Percentiles rank a stretch among this genome's conserved stretches.
phyloP scores from a whole-genome alignment of 805 yeast genomes.

The Ogataea glucozyma region DNA sequence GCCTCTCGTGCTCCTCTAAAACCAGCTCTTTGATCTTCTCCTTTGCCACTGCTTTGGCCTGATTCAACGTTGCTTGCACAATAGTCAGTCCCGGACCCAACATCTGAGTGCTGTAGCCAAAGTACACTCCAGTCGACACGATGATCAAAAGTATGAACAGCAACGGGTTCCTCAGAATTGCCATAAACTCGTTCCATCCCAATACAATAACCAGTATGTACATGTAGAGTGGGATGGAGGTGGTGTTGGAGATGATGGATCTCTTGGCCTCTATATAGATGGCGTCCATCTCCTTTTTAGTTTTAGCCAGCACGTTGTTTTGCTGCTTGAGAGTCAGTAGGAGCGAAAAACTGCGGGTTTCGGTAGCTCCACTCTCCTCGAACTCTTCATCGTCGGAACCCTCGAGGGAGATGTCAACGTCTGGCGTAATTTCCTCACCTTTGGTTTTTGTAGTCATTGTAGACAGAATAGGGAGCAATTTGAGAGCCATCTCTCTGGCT shows the following conservation, averaged over 20 bases:
- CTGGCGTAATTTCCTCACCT: constrained; percentile 62
- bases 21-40: constrained; percentile 59
- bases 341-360: constrained; percentile 48
- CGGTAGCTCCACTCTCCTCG: constrained; percentile 43
- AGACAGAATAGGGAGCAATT: constrained; percentile 59
- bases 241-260: constrained; percentile 71
- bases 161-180: constrained; percentile 83
- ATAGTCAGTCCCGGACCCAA: constrained; percentile 74
- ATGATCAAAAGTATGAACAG: constrained; percentile 64
- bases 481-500: constrained; percentile 60
- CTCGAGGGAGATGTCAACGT: constrained; percentile 43
- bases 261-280: constrained; percentile 86
- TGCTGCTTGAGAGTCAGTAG: constrained; percentile 60
- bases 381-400: constrained; percentile 34
- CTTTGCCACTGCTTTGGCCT: constrained; percentile 57
- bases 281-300: constrained; percentile 76
- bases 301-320: constrained; percentile 53
- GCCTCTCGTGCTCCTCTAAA: constrained; percentile 43
- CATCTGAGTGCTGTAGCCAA: constrained; percentile 68
- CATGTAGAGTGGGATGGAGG: constrained; percentile 83
- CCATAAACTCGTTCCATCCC: constrained; percentile 96
- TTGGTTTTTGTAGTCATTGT: constrained; percentile 49
- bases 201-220: constrained; percentile 69
- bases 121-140: constrained; percentile 59
- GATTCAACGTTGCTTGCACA: constrained; percentile 55